Base-by-base conservation (phyloP, 2,329 filamentous ascomycete species). In the Microdochium bolleyi region DNA sequence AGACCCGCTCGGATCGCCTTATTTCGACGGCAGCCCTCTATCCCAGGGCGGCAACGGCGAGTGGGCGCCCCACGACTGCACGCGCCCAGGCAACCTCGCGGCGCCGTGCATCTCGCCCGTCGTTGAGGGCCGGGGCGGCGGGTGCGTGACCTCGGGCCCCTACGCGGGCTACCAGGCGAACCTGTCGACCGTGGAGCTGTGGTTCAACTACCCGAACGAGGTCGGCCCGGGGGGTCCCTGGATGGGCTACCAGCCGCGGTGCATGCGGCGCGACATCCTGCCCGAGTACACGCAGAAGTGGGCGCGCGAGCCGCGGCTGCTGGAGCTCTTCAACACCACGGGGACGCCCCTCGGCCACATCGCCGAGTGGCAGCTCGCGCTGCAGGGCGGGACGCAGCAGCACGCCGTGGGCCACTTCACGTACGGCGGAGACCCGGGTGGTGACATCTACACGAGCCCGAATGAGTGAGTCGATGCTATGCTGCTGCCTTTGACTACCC, bases 71-170 rank as follows among this genome's bases (percentile, higher is more conserved):
- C 32, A 56, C 52, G 41, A 59, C 56, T 58, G 52, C 49, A 48
- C 38, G 14, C 41, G 37, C 9, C 52, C 52, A 3, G 55, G 54
- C 13, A 67, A 67, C 1, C 70, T 70, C 52, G 66, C 67, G 19
- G 67, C 67, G 24, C 69, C 70, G 38, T 69, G 67, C 3, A 50
- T 52, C 16, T 67, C 59, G 19, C 53, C 62, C 2, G 54, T 53
- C 4, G 61, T 64, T 4, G 34, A 34, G 46, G 80, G 77, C 8
- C 68, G 66, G 2, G 81, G 81, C 2, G 80, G 81, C 41, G 81
- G 80, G 21, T 83, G 79, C 59, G 68, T 84, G 2, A 67, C 62
- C 16, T 69, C 66, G 0, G 79, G 79, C 0, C 80, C 80, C 1
- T 73, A 81, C n/a, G 63, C 61, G 22, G 63, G 19, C 2, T 46